These are phyloP conservation scores for Tricholoma flavovirens DNA, from an alignment of 768 basidiomycete species.

Conservation along the genomic window DNA sequence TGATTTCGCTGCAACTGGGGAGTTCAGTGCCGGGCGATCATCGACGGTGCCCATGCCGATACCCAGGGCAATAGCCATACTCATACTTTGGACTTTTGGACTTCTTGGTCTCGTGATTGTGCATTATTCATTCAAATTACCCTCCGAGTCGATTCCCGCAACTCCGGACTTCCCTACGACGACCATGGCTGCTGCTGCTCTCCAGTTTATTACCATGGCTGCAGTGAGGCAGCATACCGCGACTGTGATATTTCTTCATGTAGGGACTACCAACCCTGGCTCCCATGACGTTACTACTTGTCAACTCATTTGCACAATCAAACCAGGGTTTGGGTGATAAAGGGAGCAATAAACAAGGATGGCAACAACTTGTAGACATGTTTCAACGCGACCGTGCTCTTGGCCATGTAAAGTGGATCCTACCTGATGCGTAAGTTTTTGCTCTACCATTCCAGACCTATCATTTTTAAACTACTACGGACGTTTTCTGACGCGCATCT, in stretches of 20 bases:
- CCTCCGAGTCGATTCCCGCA: constrained; percentile 3
- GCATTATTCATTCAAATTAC: constrained; percentile 14
- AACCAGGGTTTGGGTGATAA: constrained; percentile 65
- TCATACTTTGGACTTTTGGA: background rate
- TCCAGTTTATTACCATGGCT: constrained; percentile 49
- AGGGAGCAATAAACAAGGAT: constrained; percentile 52
- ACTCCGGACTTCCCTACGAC: constrained; percentile 8
- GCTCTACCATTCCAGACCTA: background rate
- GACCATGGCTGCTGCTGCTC: constrained; percentile 28
- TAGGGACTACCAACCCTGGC: constrained; percentile 28
- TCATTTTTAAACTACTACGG: background rate
- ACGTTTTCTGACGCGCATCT: background rate
- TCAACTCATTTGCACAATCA: background rate
- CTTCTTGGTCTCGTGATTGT: constrained; percentile 7
- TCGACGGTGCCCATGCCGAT: background rate
- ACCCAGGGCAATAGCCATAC: background rate
- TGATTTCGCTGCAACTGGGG: too few species aligned
- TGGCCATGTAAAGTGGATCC: constrained; percentile 81
- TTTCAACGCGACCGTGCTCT: constrained; percentile 49
- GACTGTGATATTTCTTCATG: constrained; percentile 87
- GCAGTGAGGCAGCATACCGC: constrained; percentile 67
- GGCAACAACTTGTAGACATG: constrained; percentile 70
- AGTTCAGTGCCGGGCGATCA: too few species aligned
- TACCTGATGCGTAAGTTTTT: constrained; percentile 71
- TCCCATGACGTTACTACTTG: background rate